Evolutionary conservation across 78 protist genomes (phyloP).

Genomic region (Dictyostelium citrinum): DNA sequence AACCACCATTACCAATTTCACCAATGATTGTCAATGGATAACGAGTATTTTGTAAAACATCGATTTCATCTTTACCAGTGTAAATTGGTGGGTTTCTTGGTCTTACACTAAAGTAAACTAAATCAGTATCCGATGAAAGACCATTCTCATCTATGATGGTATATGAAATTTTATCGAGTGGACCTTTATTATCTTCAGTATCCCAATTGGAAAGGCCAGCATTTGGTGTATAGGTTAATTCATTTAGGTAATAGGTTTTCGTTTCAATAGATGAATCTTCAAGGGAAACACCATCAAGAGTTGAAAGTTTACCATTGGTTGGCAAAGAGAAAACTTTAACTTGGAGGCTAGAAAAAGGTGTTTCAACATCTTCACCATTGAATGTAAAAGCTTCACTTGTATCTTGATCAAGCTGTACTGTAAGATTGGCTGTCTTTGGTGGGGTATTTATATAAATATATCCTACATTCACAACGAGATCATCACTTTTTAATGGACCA

Average conservation of each 20-base stretch:
- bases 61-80: neutral
- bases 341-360: neutral
- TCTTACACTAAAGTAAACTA: neutral
- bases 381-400: neutral
- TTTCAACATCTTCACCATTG: neutral
- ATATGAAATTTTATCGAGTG: slow-evolving; percentile 13
- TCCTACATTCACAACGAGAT: neutral
- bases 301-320: slow-evolving; percentile 19
- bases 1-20: slow-evolving; percentile 1
- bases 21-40: neutral
- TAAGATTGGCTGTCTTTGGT: neutral
- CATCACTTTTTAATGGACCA: neutral
- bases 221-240: slow-evolving; percentile 13
- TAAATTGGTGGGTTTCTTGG: slow-evolving; percentile 19
- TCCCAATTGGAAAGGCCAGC: neutral
- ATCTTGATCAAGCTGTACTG: neutral
- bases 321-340: neutral
- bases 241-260: neutral
- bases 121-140: neutral
- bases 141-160: neutral
- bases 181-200: neutral
- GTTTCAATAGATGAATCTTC: neutral
- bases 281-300: neutral
- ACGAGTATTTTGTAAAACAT: neutral
- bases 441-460: neutral